Percentiles rank a stretch among this genome's conserved stretches.
Evolutionary conservation across 768 basidiomycete genomes (phyloP).

Genomic region (Panaeolus cyanescens): DNA sequence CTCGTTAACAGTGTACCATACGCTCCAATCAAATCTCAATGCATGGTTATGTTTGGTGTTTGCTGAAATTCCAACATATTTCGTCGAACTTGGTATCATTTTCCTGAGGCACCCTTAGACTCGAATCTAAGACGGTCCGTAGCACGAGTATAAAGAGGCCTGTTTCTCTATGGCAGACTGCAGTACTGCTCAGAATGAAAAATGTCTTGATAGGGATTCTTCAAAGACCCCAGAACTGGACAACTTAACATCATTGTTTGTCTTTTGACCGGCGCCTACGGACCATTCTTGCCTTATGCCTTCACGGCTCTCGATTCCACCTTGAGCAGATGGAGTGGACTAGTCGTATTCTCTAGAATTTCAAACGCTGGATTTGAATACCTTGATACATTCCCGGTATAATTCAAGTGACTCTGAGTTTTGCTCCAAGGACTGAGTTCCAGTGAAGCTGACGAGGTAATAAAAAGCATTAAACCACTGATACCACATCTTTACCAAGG

Average conservation of each 20-base stretch:
- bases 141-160: neutral
- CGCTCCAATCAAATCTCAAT: too few species aligned
- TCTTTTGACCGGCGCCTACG: slow-evolving; percentile 35
- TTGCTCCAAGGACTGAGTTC: too few species aligned
- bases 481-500: slow-evolving; percentile 36
- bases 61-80: too few species aligned
- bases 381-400: slow-evolving; percentile 36
- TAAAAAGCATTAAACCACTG: slow-evolving; percentile 18
- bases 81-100: too few species aligned
- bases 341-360: slow-evolving; percentile 33
- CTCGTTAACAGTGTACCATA: too few species aligned
- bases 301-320: slow-evolving; percentile 32
- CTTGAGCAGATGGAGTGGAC: slow-evolving; percentile 30
- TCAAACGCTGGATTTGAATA: slow-evolving; percentile 36
- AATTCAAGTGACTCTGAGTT: slow-evolving; percentile 31
- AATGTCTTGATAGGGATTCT: slow-evolving; percentile 29
- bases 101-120: too few species aligned
- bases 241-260: slow-evolving; percentile 34
- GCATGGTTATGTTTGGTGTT: neutral
- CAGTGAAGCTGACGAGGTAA: too few species aligned
- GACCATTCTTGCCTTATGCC: slow-evolving; percentile 35
- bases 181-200: too few species aligned
- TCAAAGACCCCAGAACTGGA: slow-evolving; percentile 35
- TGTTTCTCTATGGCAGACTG: too few species aligned
- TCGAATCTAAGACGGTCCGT: neutral